Evolutionary conservation across 345 rosid genomes (phyloP).

Genomic region (Abelmoschus esculentus): DNA sequence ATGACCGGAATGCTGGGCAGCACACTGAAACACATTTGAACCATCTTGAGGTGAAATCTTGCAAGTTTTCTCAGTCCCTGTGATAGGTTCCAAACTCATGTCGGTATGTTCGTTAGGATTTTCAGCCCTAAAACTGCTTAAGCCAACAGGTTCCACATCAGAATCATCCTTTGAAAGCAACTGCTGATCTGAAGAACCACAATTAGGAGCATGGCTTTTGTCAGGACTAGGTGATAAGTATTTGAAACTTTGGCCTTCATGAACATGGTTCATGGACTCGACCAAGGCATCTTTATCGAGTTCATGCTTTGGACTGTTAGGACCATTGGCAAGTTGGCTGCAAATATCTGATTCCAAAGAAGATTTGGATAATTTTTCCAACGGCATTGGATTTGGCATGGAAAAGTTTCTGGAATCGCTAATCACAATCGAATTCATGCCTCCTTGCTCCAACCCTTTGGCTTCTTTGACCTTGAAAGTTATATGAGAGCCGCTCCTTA

Average conservation of each 20-base stretch:
- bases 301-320: slow-evolving; percentile 18
- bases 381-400: slow-evolving; percentile 10
- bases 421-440: slow-evolving; percentile 18
- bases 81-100: slow-evolving; percentile 18
- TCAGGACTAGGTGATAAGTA: slow-evolving; percentile 19
- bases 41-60: slow-evolving; percentile 20
- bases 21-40: slow-evolving; percentile 14
- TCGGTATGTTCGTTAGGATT: slow-evolving; percentile 18
- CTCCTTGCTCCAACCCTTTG: slow-evolving; percentile 18
- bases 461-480: slow-evolving; percentile 21
- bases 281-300: slow-evolving; percentile 7
- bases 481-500: slow-evolving; percentile 18
- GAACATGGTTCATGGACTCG: slow-evolving; percentile 17
- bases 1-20: slow-evolving; percentile 15
- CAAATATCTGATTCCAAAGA: slow-evolving; percentile 19
- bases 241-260: slow-evolving; percentile 16
- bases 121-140: slow-evolving; percentile 19
- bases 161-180: slow-evolving; percentile 26
- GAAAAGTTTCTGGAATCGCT: slow-evolving; percentile 26
- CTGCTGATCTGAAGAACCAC: slow-evolving; percentile 18
- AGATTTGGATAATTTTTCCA: slow-evolving; percentile 19
- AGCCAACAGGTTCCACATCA: slow-evolving; percentile 18
- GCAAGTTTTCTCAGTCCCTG: slow-evolving; percentile 16
- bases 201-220: slow-evolving; percentile 13
- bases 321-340: slow-evolving; percentile 18